These are phyloP conservation scores for Plasmodium billcollinsi DNA, from an alignment of 169 alveolate species.

Conservation along the genomic window DNA sequence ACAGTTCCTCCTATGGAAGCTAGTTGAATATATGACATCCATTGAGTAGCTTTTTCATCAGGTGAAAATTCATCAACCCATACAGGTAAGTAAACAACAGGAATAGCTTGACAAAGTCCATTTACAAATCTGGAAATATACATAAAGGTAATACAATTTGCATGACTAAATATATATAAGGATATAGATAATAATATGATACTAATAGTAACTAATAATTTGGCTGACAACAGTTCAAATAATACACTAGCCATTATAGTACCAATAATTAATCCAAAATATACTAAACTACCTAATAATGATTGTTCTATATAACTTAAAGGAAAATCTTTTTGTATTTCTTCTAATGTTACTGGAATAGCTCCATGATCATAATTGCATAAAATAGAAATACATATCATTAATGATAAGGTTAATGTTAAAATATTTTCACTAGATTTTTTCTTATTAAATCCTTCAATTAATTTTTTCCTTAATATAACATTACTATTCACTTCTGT, in stretches of 20 bases:
- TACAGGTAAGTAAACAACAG: constrained; percentile 94
- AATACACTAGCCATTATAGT: constrained; percentile 84
- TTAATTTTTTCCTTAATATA: not conserved
- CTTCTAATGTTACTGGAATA: constrained; percentile 82
- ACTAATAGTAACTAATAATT: constrained; percentile 78
- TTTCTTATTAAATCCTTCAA: constrained; percentile 9
- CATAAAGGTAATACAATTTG: constrained; percentile 82
- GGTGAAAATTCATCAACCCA: constrained; percentile 97
- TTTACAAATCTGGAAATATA: constrained; percentile 89
- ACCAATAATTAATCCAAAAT: constrained; percentile 84
- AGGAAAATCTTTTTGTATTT: constrained; percentile 78
- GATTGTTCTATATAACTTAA: constrained; percentile 81
- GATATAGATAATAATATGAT: constrained; percentile 78
- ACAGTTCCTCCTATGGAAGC: constrained; percentile 92
- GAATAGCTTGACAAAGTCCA: constrained; percentile 94
- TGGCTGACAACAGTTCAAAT: constrained; percentile 79
- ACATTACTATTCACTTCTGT: not conserved
- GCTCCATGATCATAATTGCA: constrained; percentile 86
- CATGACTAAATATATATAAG: constrained; percentile 79
- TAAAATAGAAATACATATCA: constrained; percentile 60
- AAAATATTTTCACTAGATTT: constrained; percentile 7
- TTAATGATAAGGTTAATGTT: constrained; percentile 34
- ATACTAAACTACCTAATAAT: constrained; percentile 86
- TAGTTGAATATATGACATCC: constrained; percentile 95
- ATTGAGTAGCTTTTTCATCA: constrained; percentile 87